Conservation (phyloP, 176 grass and related monocot genomes). For the Guadua angustifolia region DNA sequence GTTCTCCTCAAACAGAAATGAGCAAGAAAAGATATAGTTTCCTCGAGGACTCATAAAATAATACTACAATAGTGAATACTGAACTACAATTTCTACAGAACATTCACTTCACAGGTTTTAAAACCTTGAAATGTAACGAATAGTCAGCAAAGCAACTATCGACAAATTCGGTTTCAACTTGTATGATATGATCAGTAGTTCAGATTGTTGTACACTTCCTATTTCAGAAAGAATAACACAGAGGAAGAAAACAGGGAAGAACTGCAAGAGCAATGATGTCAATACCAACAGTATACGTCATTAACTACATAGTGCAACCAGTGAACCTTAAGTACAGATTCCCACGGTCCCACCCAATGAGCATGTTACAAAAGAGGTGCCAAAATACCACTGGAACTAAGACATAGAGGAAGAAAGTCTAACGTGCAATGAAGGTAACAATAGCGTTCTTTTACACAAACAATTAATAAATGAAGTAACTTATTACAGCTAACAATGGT, state of each 20-base stretch:
- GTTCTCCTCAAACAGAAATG: conserved; percentile 31
- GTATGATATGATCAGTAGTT: conserved; percentile 11
- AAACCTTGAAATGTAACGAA: conserved; percentile 4
- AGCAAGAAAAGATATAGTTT: conserved; percentile 24
- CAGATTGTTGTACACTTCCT: conserved; percentile 8
- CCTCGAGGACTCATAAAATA: conserved; percentile 19
- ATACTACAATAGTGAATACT: conserved; percentile 18
- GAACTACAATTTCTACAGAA: conserved; percentile 25
- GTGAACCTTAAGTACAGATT: conserved; percentile 28
- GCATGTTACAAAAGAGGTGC: conserved; percentile 9
- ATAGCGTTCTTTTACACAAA: not conserved
- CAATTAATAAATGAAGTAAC: conserved; percentile 6
- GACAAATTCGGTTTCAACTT: conserved; percentile 10
- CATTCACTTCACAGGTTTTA: not conserved
- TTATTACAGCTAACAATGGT: not conserved
- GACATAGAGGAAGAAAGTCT: conserved; percentile 21
- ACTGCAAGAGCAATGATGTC: not conserved
- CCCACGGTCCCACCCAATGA: not conserved
- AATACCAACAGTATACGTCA: not conserved
- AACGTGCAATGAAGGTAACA: not conserved
- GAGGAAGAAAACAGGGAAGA: conserved; percentile 18
- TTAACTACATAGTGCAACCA: not conserved
- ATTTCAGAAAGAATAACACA: conserved; percentile 32
- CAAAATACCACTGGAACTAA: not conserved
- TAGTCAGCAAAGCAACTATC: conserved; percentile 23